Evolutionary conservation across 805 yeast genomes (phyloP).

Genomic region (Wickerhamomyces ciferrii): DNA sequence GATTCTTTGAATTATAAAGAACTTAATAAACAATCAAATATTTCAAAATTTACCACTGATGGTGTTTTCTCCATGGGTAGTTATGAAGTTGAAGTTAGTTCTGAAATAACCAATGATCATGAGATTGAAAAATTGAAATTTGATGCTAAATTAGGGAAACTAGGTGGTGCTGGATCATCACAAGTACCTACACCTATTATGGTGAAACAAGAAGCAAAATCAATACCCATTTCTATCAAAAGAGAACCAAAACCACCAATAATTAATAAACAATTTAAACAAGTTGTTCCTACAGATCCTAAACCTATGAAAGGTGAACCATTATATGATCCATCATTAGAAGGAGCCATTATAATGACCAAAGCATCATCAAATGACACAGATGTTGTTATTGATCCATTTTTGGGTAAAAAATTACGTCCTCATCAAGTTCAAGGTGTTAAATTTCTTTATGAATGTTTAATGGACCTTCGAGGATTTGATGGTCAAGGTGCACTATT

Average conservation of each 20-base stretch:
- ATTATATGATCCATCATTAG: constrained; percentile 30
- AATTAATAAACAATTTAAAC: constrained; percentile 19
- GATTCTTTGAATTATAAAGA: constrained; percentile 26
- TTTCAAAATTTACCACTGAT: constrained; percentile 24
- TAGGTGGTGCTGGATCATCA: neutral
- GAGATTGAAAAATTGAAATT: constrained; percentile 15
- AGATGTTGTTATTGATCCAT: constrained; percentile 60
- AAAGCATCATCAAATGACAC: constrained; percentile 19
- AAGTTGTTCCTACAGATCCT: constrained; percentile 15
- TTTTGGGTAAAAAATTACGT: constrained; percentile 48
- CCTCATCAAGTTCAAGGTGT: constrained; percentile 89
- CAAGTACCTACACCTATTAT: constrained; percentile 8
- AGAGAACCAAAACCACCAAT: constrained; percentile 12
- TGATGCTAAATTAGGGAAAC: neutral
- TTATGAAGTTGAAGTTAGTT: constrained; percentile 60
- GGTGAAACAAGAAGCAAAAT: constrained; percentile 6
- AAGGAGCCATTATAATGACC: constrained; percentile 38
- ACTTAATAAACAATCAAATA: constrained; percentile 11
- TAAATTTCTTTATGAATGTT: constrained; percentile 72
- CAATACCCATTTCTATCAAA: constrained; percentile 3
- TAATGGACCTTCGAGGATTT: constrained; percentile 58
- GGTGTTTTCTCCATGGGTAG: constrained; percentile 45
- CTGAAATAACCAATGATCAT: constrained; percentile 27
- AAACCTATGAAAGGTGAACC: constrained; percentile 23
- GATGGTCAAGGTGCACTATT: constrained; percentile 67